Conservation (phyloP, 1,139 yeast genomes). For the Geotrichum histeridarum region DNA sequence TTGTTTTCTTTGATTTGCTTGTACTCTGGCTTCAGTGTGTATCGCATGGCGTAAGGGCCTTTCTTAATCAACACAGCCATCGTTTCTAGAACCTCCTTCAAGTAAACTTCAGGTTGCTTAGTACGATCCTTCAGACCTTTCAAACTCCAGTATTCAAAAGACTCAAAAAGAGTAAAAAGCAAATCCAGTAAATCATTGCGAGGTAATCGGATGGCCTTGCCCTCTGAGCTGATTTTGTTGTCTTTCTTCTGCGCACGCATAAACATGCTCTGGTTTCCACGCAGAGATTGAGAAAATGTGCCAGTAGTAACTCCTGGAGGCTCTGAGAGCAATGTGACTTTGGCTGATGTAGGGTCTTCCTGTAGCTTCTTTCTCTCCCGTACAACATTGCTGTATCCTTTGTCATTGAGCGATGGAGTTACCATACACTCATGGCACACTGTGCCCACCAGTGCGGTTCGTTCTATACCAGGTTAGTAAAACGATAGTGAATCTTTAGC, state of each 20-base stretch:
- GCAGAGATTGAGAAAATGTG: conserved; percentile 70
- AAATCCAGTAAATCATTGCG: conserved; percentile 85
- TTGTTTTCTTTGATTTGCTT: conserved; percentile 38
- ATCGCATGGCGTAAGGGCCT: conserved; percentile 93
- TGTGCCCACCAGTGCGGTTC: conserved; percentile 79
- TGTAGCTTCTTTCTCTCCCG: conserved; percentile 46
- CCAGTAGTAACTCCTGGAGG: conserved; percentile 85
- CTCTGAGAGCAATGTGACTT: conserved; percentile 73
- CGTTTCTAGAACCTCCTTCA: conserved; percentile 84
- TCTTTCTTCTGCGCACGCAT: conserved; percentile 37
- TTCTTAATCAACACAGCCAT: conserved; percentile 86
- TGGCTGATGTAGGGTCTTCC: conserved; percentile 52
- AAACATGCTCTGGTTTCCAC: conserved; percentile 35
- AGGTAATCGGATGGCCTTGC: conserved; percentile 91
- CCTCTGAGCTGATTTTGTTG: conserved; percentile 51
- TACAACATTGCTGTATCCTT: conserved; percentile 58
- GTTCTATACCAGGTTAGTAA: conserved; percentile 38
- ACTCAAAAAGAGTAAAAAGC: conserved; percentile 83
- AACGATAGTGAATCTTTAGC: not conserved
- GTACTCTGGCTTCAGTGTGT: conserved; percentile 85
- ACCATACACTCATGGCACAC: conserved; percentile 90
- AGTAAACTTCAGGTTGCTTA: conserved; percentile 89
- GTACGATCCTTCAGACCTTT: conserved; percentile 92
- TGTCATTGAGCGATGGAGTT: conserved; percentile 70
- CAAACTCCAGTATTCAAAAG: conserved; percentile 94